A percentile compares a stretch with the other conserved stretches of the same genome.
phyloP scores from a whole-genome alignment of 768 basidiomycete genomes.

The Mycena latifolia region DNA sequence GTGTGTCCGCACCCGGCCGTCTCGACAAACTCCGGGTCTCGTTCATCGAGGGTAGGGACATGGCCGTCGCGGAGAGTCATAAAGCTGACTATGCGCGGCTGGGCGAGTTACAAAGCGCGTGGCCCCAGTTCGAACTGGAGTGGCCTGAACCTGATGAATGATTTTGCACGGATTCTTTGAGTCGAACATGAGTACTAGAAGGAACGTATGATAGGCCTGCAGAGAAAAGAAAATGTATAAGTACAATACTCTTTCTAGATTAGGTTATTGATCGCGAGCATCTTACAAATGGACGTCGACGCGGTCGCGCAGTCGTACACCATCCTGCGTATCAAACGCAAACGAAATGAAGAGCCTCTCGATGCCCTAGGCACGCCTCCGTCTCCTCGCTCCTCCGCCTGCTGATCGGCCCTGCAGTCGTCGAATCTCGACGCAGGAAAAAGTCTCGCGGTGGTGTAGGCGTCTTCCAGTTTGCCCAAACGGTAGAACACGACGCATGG shows the following conservation, averaged over 20 bases:
- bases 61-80: neutral
- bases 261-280: constrained; percentile 9
- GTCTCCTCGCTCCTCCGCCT: constrained; percentile 18
- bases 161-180: too few relatives aligned
- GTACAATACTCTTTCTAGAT: too few relatives aligned
- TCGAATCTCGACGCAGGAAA: constrained; percentile 76
- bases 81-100: constrained; percentile 9
- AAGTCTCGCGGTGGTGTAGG: constrained; percentile 68
- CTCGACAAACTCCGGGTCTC: constrained; percentile 9
- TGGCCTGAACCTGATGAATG: constrained; percentile 2
- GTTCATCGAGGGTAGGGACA: neutral
- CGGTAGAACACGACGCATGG: constrained; percentile 79
- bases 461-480: constrained; percentile 86
- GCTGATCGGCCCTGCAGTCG: constrained; percentile 54
- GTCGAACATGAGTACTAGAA: too few relatives aligned
- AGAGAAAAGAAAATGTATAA: too few relatives aligned
- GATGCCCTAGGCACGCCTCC: constrained; percentile 77
- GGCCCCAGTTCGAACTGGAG: constrained; percentile 4
- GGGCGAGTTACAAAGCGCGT: neutral
- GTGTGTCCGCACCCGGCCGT: neutral
- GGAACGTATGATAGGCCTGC: too few relatives aligned
- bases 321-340: constrained; percentile 86
- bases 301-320: constrained; percentile 63
- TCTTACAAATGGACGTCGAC: constrained; percentile 45
- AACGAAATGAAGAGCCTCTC: constrained; percentile 84